phyloP scores from a whole-genome alignment of 345 rosid species.

The Populus alba region DNA sequence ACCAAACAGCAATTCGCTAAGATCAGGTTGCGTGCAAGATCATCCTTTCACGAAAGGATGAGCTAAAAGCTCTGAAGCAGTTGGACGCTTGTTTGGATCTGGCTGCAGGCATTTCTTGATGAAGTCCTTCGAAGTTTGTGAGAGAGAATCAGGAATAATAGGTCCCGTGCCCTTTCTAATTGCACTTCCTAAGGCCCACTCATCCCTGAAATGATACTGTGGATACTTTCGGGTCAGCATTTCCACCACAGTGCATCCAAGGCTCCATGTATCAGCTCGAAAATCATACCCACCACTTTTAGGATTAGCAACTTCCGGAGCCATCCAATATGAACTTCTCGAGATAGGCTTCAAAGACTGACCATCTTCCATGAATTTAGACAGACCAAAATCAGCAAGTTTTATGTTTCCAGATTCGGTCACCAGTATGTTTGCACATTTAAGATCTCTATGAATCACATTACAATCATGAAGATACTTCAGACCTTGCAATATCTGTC shows the following conservation, averaged over 20 bases:
- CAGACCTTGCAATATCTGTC: background rate
- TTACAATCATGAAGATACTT: conserved; percentile 18
- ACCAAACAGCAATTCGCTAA: background rate
- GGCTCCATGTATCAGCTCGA: conserved; percentile 50
- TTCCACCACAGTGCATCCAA: conserved; percentile 81
- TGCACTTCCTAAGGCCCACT: background rate
- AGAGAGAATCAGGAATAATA: conserved; percentile 6
- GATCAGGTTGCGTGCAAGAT: background rate
- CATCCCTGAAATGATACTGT: conserved; percentile 44
- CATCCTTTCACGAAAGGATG: conserved; percentile 20
- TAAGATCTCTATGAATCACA: conserved; percentile 36
- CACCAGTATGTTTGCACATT: conserved; percentile 43
- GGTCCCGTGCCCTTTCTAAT: conserved; percentile 10
- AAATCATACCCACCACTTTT: too few relatives aligned
- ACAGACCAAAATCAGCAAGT: conserved; percentile 46
- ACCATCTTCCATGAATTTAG: conserved; percentile 10
- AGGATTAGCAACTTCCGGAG: conserved; percentile 31
- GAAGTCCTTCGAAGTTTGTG: conserved; percentile 4
- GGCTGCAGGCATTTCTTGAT: conserved; percentile 15
- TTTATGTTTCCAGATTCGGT: conserved; percentile 33
- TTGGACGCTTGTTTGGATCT: conserved; percentile 13
- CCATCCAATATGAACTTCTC: conserved; percentile 22
- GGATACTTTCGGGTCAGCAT: conserved; percentile 63
- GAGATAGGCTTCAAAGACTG: conserved; percentile 2
- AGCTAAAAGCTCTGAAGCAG: conserved; percentile 19